Conservation (phyloP, 331 rosid species). For the Stylosanthes scabra region DNA sequence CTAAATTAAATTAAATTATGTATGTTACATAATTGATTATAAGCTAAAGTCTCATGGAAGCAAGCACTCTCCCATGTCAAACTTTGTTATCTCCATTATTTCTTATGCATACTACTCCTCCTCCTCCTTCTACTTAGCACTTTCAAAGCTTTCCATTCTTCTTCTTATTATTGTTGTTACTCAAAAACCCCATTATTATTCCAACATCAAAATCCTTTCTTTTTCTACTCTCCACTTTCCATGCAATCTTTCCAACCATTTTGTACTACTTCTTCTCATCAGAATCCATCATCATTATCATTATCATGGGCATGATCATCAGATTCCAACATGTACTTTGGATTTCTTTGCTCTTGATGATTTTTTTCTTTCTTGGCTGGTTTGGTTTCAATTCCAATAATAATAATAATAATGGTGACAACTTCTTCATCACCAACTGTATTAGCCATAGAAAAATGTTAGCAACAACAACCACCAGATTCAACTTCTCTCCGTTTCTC, state of each 20-base stretch:
- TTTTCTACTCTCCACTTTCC: conserved; percentile 42
- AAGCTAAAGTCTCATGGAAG: conserved; percentile 60
- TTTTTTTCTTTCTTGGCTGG: conserved; percentile 46
- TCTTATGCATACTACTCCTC: conserved; percentile 44
- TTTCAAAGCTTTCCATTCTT: conserved; percentile 35
- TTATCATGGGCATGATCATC: conserved; percentile 54
- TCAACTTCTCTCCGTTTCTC: conserved; percentile 69
- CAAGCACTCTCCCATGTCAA: conserved; percentile 69
- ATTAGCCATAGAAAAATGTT: conserved; percentile 48
- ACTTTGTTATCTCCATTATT: conserved; percentile 42
- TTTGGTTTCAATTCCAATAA: conserved; percentile 43
- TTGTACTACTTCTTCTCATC: conserved; percentile 33
- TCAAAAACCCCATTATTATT: conserved; percentile 27
- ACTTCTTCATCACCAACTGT: not conserved
- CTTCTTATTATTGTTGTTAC: not conserved
- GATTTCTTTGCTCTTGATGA: conserved; percentile 44
- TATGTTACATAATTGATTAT: conserved; percentile 25
- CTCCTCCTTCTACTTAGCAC: conserved; percentile 23
- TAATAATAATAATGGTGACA: not conserved
- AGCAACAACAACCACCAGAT: conserved; percentile 19
- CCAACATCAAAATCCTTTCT: conserved; percentile 7
- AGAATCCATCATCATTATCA: not conserved
- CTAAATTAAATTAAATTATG: conserved; percentile 3
- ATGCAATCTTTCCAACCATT: conserved; percentile 58
- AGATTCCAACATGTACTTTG: conserved; percentile 49